Conservation (phyloP, 208 protist species). For the Leishmania guyanensis region DNA sequence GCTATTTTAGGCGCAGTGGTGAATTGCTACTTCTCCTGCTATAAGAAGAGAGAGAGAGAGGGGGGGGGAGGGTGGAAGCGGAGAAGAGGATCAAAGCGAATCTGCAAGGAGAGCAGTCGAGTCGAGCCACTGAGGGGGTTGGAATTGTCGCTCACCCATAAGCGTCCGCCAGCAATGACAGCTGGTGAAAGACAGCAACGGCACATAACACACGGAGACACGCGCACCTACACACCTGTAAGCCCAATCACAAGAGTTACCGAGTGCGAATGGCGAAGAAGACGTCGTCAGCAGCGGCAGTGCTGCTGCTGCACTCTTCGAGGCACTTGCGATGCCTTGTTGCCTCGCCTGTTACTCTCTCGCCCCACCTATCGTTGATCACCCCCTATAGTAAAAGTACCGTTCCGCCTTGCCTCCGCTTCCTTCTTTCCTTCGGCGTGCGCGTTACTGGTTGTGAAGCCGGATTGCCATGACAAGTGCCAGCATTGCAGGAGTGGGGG, state of each 20-base stretch:
- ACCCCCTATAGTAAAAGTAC: too few species aligned
- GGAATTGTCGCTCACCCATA: neutral
- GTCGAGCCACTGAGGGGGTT: neutral
- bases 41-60: neutral
- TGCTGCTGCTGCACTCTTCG: neutral
- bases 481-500: neutral
- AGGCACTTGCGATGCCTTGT: neutral
- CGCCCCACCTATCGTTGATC: too few species aligned
- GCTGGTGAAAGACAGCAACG: neutral
- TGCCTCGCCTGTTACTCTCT: too few species aligned
- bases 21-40: neutral
- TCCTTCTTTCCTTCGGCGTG: neutral
- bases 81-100: neutral
- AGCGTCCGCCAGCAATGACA: constrained; percentile 1
- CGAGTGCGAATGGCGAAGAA: neutral
- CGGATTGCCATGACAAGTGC: neutral
- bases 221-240: neutral
- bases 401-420: too few species aligned
- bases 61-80: neutral
- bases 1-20: neutral
- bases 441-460: neutral
- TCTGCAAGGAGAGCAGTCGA: neutral
- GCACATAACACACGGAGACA: neutral
- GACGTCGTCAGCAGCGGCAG: neutral
- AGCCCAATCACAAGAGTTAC: neutral